Evolutionary conservation across 768 basidiomycete species (phyloP).

Genomic region (Macrolepiota dolichaula): DNA sequence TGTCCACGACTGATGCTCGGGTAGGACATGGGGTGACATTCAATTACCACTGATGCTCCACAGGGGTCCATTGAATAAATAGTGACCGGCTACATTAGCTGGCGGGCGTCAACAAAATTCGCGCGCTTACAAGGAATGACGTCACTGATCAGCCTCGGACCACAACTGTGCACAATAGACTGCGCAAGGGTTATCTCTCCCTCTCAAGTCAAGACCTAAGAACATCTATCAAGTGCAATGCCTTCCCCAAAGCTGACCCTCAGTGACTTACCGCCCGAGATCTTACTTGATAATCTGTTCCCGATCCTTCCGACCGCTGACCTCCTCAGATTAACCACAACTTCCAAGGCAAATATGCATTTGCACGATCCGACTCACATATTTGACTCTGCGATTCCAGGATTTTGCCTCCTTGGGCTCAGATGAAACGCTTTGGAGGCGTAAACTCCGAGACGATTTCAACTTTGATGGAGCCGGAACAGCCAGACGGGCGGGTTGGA

Average conservation of each 20-base stretch:
- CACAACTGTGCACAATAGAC: not conserved
- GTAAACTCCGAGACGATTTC: constrained; percentile 64
- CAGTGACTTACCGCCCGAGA: constrained; percentile 64
- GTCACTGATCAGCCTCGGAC: not conserved
- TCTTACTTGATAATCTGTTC: constrained; percentile 73
- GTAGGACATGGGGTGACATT: not conserved
- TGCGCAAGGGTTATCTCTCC: not conserved
- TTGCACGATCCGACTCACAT: not conserved
- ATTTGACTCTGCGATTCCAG: constrained; percentile 21
- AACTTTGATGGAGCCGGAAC: constrained; percentile 73
- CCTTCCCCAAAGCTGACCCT: not conserved
- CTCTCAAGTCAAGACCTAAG: not conserved
- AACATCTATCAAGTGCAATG: not conserved
- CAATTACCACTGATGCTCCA: no score
- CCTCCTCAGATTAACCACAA: constrained; percentile 55
- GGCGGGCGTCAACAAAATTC: not conserved
- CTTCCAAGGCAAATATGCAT: constrained; percentile 43
- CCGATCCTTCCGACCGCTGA: constrained; percentile 51
- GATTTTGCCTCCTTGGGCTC: constrained; percentile 57
- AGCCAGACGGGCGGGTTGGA: constrained; percentile 76
- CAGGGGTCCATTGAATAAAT: not conserved
- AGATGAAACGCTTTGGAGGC: constrained; percentile 81
- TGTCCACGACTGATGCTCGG: not conserved
- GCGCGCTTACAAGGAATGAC: not conserved
- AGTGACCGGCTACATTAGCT: no score